Evolutionary conservation across 2,329 filamentous ascomycete species (phyloP).

Genomic region (Colletotrichum kahawae): DNA sequence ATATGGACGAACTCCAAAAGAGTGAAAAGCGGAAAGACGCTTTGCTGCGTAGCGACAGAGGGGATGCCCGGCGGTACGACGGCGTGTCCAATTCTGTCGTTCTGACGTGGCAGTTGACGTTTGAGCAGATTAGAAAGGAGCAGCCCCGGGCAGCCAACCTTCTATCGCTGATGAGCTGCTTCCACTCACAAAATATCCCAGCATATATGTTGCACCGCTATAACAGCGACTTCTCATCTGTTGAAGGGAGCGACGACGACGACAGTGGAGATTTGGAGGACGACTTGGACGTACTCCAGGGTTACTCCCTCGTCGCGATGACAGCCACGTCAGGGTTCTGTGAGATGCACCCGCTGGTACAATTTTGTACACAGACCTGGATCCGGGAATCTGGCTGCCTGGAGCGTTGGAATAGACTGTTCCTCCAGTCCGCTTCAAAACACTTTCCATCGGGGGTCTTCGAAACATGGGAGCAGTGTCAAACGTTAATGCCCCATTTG

Average conservation of each 20-base stretch:
- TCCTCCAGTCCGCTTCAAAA: constrained; percentile 4
- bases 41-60: constrained; percentile 25
- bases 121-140: constrained; percentile 36
- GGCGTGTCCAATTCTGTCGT: constrained; percentile 30
- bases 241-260: background rate
- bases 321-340: constrained; percentile 27
- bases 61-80: background rate
- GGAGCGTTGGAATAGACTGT: constrained; percentile 6
- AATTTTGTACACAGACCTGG: constrained; percentile 28
- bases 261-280: background rate
- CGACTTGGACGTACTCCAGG: constrained; percentile 35
- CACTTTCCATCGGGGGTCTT: background rate
- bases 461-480: background rate
- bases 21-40: constrained; percentile 25
- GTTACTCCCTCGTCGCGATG: constrained; percentile 39
- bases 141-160: constrained; percentile 41
- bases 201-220: background rate
- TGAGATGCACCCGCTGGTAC: constrained; percentile 48
- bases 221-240: background rate
- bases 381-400: constrained; percentile 9
- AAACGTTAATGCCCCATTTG: background rate
- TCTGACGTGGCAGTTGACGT: constrained; percentile 32
- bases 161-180: constrained; percentile 52
- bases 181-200: constrained; percentile 44
- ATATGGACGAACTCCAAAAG: constrained; percentile 31